phyloP scores from a whole-genome alignment of 1,284 basidiomycete genomes.

The Ustilago esculenta region DNA sequence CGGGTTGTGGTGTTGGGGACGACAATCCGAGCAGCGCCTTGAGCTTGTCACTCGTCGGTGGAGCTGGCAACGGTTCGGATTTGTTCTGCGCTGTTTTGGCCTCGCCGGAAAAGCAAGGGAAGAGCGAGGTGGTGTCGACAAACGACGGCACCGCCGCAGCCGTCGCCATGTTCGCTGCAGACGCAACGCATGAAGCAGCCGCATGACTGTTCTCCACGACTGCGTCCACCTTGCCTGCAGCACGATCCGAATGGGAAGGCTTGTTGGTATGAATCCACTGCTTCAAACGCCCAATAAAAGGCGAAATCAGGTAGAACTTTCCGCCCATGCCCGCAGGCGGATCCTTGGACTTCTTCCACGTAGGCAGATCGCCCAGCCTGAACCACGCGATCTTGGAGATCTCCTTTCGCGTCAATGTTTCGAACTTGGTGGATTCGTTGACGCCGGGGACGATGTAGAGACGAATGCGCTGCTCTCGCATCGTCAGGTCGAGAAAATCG shows the following conservation, averaged over 20 bases:
- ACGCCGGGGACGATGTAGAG: conserved; percentile 90
- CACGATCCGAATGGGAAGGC: conserved; percentile 45
- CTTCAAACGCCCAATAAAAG: conserved; percentile 76
- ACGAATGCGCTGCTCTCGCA: conserved; percentile 87
- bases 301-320: conserved; percentile 94
- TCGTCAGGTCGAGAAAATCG: conserved; percentile 84
- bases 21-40: conserved; percentile 51
- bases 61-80: conserved; percentile 38
- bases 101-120: conserved; percentile 35
- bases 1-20: conserved; percentile 26
- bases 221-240: conserved; percentile 11
- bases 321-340: conserved; percentile 70
- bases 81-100: conserved; percentile 13
- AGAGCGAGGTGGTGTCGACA: conserved; percentile 38
- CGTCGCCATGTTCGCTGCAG: conserved; percentile 10
- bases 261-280: conserved; percentile 64
- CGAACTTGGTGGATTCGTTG: conserved; percentile 87
- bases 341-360: conserved; percentile 84
- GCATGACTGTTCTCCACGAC: conserved; percentile 11
- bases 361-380: conserved; percentile 85
- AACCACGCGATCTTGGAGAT: conserved; percentile 99
- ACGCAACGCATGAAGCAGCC: conserved; percentile 9
- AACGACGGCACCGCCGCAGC: conserved; percentile 28
- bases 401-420: conserved; percentile 95
- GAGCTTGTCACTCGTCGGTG: conserved; percentile 50